A percentile compares a stretch with the other conserved stretches of the same genome.
Conservation (phyloP, 805 yeast genomes). For the Pichia scutulata region DNA sequence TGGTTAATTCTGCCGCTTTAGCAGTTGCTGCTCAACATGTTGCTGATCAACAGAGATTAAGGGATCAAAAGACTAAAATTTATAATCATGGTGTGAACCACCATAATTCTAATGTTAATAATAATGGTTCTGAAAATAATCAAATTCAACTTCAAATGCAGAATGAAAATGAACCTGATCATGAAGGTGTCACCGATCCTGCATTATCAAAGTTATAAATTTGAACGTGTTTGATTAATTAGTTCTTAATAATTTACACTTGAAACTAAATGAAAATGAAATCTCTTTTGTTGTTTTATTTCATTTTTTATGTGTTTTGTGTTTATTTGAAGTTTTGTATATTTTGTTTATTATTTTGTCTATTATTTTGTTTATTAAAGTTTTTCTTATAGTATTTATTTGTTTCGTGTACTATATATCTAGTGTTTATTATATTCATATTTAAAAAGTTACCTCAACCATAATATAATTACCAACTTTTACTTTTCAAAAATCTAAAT, state of each 20-base stretch:
- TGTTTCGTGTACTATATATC: neutral
- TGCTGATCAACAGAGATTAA: conserved; percentile 11
- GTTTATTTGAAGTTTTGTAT: neutral
- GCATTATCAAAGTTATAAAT: conserved; percentile 10
- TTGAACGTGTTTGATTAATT: neutral
- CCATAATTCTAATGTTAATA: neutral
- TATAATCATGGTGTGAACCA: neutral
- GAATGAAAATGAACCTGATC: neutral
- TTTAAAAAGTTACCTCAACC: no score
- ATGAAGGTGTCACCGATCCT: conserved; percentile 14
- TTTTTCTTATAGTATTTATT: neutral
- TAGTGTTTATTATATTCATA: neutral
- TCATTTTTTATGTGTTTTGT: neutral
- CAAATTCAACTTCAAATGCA: neutral
- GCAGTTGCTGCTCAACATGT: conserved; percentile 14
- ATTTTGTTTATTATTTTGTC: neutral
- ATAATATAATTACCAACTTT: no score
- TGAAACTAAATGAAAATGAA: no score
- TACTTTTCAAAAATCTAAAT: neutral
- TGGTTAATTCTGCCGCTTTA: conserved; percentile 13
- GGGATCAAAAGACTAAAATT: conserved; percentile 3
- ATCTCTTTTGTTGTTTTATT: neutral
- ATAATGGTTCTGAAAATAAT: neutral
- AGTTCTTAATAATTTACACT: neutral
- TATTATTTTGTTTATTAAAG: neutral